Conservation (phyloP, 441 rosid genomes). For the Lepidium campestre region DNA sequence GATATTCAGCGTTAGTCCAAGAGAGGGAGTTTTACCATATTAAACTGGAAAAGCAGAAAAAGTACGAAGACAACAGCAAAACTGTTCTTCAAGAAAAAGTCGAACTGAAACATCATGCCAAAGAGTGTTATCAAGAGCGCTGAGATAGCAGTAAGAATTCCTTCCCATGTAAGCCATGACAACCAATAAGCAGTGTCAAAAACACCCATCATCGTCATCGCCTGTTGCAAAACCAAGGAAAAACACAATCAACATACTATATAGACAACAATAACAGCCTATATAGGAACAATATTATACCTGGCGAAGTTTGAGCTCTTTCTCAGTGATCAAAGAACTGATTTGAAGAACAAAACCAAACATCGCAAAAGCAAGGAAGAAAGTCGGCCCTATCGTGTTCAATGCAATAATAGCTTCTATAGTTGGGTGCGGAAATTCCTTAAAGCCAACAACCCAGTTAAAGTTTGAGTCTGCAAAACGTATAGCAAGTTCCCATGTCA, state of each 20-base stretch:
- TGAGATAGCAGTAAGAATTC: conserved; percentile 51
- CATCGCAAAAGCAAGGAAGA: conserved; percentile 90
- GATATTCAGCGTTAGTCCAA: neutral
- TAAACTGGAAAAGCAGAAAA: conserved; percentile 79
- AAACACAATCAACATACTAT: neutral
- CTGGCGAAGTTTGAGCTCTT: conserved; percentile 97
- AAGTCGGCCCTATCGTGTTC: conserved; percentile 48
- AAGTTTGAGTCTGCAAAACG: conserved; percentile 47
- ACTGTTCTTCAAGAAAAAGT: conserved; percentile 79
- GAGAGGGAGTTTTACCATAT: conserved; percentile 52
- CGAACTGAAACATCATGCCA: conserved; percentile 88
- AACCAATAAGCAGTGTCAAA: conserved; percentile 89
- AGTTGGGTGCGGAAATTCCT: conserved; percentile 74
- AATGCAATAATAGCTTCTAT: conserved; percentile 31
- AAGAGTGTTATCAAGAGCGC: conserved; percentile 70
- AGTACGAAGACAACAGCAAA: conserved; percentile 60
- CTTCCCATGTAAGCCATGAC: conserved; percentile 95
- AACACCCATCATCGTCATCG: conserved; percentile 89
- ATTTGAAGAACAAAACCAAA: conserved; percentile 84
- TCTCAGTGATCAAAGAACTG: conserved; percentile 66
- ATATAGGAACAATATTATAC: conserved; percentile 25
- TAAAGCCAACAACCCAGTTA: conserved; percentile 70
- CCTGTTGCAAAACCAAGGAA: conserved; percentile 38
- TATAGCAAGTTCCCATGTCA: neutral
- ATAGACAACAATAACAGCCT: neutral